Evolutionary conservation across 768 basidiomycete genomes (phyloP), one percentile per base, ranked within the genome.

Genomic region (Pluteus cervinus): DNA sequence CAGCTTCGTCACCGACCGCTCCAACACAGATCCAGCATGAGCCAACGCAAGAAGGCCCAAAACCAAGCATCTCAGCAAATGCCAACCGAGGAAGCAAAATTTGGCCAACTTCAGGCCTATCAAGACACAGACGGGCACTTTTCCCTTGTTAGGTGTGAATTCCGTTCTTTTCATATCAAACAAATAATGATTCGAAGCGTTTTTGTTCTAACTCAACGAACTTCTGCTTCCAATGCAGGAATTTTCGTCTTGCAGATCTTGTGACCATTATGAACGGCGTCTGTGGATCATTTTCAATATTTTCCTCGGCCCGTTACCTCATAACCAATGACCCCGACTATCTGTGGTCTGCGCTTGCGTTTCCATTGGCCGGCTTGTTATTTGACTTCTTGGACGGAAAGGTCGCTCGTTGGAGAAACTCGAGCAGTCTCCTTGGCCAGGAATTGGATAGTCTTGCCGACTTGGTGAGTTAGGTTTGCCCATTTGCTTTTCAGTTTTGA

Each of bases 251-350:
- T 18, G 96, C 96, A 47, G 96, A 99, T 68, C 74, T 96, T 36
- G 91, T 99, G 51, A 99, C 96, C 24, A 91, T 99, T 47, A 92
- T 93, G 84, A 99, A 99, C 57, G 96, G 96, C 30, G 85, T 98
- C 60, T 99, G 96, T 64, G 96, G 96, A 41, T 86, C 87, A 12
- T 83, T 94, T 50, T 97, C 92, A 18, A 76, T 99, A 56, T 92
- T 98, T 61, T 87, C 83, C 24, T 92, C 89, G 5, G 92, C 88
- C 31, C 79, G 80, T 36, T 99, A 93, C 69, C 76, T 97, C 49
- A 40, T 81, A 29, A 81, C 82, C 16, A 77, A 83, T 44, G 85
- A 93, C 55, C 72, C 75, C 44, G 77, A 78, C 50, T 81, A 84
- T 61, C 67, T 96, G 42, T 84, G 85, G 81, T 76, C 77, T 39